Percentiles rank a stretch among this genome's conserved stretches.
phyloP scores from a whole-genome alignment of 345 rosid genomes.

The Linum tenue region DNA sequence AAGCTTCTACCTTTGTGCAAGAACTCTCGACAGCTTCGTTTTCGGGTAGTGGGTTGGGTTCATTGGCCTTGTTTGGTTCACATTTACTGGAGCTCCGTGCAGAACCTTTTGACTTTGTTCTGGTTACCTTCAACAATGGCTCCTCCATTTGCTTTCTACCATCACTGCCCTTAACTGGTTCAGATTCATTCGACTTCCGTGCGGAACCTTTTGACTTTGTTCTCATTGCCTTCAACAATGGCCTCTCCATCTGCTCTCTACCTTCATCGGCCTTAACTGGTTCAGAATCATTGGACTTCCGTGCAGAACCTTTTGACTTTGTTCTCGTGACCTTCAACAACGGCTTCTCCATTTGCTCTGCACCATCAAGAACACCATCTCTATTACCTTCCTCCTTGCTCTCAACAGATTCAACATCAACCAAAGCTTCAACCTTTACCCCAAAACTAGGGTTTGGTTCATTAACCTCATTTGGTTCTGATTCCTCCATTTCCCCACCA shows the following conservation, averaged over 20 bases:
- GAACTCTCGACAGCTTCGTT: background rate
- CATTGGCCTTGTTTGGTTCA: too few species aligned
- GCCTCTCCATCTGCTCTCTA: background rate
- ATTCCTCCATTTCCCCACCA: slow-evolving; percentile 8
- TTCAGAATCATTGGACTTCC: too few species aligned
- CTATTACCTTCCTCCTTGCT: background rate
- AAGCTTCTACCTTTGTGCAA: too few species aligned
- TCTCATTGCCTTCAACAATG: slow-evolving; percentile 1
- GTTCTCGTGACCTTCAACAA: background rate
- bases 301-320: too few species aligned
- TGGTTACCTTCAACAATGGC: too few species aligned
- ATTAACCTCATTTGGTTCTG: slow-evolving; percentile 14
- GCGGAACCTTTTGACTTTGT: too few species aligned
- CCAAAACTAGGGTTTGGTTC: slow-evolving; percentile 1
- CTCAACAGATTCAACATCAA: background rate
- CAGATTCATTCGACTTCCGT: too few species aligned
- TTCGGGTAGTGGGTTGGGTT: slow-evolving; percentile 1
- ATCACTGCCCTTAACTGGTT: too few species aligned
- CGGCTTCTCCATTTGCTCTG: background rate
- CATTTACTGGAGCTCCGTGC: background rate
- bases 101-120: background rate
- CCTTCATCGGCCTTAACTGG: background rate
- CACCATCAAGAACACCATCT: background rate
- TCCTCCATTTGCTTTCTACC: too few species aligned
- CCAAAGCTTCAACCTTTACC: background rate